phyloP scores from a whole-genome alignment of 2,329 filamentous ascomycete species.

The Trichoderma koningii region DNA sequence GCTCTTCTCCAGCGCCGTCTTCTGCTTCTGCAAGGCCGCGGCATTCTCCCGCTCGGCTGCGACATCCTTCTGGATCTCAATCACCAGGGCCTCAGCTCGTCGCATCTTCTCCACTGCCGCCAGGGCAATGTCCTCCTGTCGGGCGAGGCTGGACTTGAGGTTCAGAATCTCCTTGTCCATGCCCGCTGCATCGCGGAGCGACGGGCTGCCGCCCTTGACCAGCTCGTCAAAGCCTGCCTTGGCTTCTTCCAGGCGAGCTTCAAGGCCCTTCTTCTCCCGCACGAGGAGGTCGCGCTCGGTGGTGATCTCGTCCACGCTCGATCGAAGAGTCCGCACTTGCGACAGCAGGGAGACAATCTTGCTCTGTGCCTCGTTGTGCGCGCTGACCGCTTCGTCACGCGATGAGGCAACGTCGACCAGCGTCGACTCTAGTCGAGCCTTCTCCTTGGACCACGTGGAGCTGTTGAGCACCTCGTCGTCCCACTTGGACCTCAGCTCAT shows the following conservation, averaged over 20 bases:
- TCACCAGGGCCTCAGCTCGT: conserved; percentile 80
- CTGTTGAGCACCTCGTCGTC: conserved; percentile 97
- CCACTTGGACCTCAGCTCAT: conserved; percentile 94
- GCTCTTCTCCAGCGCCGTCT: conserved; percentile 83
- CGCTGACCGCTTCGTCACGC: conserved; percentile 88
- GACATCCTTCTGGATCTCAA: conserved; percentile 93
- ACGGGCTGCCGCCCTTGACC: conserved; percentile 79
- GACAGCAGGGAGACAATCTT: conserved; percentile 89
- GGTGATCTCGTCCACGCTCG: conserved; percentile 80
- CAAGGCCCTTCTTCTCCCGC: conserved; percentile 87
- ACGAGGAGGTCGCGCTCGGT: conserved; percentile 81
- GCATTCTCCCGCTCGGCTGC: conserved; percentile 80
- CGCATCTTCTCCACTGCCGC: conserved; percentile 98
- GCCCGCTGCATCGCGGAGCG: conserved; percentile 84
- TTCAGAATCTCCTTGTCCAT: conserved; percentile 88
- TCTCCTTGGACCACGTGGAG: conserved; percentile 98
- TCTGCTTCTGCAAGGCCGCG: conserved; percentile 82
- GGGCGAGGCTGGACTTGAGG: conserved; percentile 82
- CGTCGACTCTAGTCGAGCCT: conserved; percentile 85
- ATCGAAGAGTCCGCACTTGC: conserved; percentile 82
- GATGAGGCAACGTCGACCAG: conserved; percentile 85
- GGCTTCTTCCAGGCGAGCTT: conserved; percentile 82
- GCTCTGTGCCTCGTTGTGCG: conserved; percentile 91
- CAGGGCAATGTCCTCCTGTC: conserved; percentile 88
- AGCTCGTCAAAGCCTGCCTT: conserved; percentile 87